A percentile compares a stretch with the other conserved stretches of the same genome.
These are phyloP conservation scores for Vitis rotundifolia DNA, from an alignment of 164 flowering plant genomes.

Conservation along the genomic window DNA sequence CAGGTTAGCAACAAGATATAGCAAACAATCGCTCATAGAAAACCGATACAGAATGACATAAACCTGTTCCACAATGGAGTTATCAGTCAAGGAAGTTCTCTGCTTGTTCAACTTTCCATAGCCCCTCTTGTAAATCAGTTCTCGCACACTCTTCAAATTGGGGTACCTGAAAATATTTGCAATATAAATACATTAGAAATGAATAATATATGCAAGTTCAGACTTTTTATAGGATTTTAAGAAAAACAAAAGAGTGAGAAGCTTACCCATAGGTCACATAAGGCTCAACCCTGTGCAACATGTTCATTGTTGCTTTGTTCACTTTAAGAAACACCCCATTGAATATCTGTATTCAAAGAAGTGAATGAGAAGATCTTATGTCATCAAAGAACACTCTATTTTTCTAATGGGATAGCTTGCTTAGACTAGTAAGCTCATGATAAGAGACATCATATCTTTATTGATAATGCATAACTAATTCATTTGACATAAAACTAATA, in stretches of 20 bases:
- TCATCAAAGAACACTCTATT: no score
- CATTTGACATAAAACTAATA: no score
- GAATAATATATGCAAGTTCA: no score
- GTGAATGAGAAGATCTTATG: no score
- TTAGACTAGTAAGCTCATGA: no score
- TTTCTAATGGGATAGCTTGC: no score
- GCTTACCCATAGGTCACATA: slow-evolving; percentile 24
- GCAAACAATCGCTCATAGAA: not conserved
- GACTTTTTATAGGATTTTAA: no score
- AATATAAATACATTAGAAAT: no score
- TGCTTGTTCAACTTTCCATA: slow-evolving; percentile 30
- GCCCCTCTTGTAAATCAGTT: slow-evolving; percentile 34
- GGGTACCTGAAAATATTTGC: slow-evolving; percentile 20
- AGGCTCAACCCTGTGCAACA: slow-evolving; percentile 32
- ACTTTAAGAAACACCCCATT: slow-evolving; percentile 22
- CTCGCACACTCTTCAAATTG: slow-evolving; percentile 30
- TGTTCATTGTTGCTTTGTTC: slow-evolving; percentile 7
- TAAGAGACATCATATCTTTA: no score
- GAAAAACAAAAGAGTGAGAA: not conserved
- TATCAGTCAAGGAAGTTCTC: slow-evolving; percentile 28
- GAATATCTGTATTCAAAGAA: slow-evolving; percentile 16
- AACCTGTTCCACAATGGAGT: slow-evolving; percentile 31
- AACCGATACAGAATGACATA: not conserved
- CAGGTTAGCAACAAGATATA: not conserved
- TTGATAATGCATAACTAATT: no score